Conservation (phyloP, 2,329 filamentous ascomycete genomes). For the Macrophomina phaseolina region DNA sequence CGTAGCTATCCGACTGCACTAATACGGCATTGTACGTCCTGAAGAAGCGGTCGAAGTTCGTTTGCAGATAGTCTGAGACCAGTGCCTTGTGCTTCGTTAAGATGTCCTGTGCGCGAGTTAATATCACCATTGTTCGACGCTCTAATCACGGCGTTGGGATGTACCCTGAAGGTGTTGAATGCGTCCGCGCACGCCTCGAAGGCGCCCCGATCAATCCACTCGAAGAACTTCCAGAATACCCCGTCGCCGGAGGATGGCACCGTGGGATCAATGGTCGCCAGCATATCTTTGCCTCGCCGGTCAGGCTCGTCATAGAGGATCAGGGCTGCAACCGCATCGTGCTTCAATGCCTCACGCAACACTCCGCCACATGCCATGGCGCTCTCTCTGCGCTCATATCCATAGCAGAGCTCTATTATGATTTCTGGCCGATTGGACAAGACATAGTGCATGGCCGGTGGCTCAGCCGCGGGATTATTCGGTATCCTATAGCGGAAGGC, state of each 20-base stretch:
- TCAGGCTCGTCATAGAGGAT: constrained; percentile 90
- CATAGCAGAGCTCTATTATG: constrained; percentile 78
- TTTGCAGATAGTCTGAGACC: constrained; percentile 83
- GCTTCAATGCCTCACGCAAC: constrained; percentile 86
- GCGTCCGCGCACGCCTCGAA: constrained; percentile 98
- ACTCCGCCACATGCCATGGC: constrained; percentile 91
- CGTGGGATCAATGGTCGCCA: constrained; percentile 75
- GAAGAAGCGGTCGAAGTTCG: constrained; percentile 95
- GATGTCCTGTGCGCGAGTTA: constrained; percentile 69
- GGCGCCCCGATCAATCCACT: constrained; percentile 94
- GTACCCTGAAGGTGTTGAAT: constrained; percentile 93
- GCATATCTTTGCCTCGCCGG: constrained; percentile 71
- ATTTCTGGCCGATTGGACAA: constrained; percentile 86
- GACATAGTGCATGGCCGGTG: constrained; percentile 86
- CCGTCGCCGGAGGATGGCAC: constrained; percentile 77
- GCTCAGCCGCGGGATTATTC: constrained; percentile 69
- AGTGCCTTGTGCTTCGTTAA: constrained; percentile 92
- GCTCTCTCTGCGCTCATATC: constrained; percentile 89
- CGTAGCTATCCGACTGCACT: constrained; percentile 92
- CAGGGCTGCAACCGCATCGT: constrained; percentile 86
- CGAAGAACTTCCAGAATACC: constrained; percentile 96
- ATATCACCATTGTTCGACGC: constrained; percentile 1
- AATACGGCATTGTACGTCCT: constrained; percentile 84
- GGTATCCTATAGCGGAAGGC: constrained; percentile 87
- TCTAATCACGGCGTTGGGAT: constrained; percentile 5